Percentiles rank a stretch among this genome's conserved stretches.
These are phyloP conservation scores for Diplodia corticola DNA, from an alignment of 2,329 filamentous ascomycete genomes.

Conservation along the genomic window DNA sequence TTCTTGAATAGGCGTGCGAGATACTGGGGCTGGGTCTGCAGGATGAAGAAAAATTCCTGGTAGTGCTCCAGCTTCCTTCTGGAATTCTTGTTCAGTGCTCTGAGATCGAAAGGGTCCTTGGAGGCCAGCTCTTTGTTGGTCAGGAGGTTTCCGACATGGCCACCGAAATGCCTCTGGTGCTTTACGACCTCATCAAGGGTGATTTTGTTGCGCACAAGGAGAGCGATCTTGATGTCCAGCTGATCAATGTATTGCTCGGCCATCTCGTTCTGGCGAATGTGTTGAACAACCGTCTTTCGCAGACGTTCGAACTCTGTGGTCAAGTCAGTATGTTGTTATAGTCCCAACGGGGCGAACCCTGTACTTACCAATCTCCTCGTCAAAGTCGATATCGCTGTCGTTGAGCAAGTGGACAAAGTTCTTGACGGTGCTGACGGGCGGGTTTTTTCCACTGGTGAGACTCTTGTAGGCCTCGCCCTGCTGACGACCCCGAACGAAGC, in stretches of 20 bases:
- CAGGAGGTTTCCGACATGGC: constrained; percentile 79
- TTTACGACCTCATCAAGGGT: constrained; percentile 96
- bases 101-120: constrained; percentile 90
- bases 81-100: constrained; percentile 95
- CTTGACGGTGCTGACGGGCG: constrained; percentile 93
- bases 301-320: constrained; percentile 79
- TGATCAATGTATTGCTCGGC: constrained; percentile 98
- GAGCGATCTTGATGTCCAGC: constrained; percentile 96
- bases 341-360: neutral
- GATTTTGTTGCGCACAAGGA: constrained; percentile 99
- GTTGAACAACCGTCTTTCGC: constrained; percentile 93
- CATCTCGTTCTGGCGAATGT: constrained; percentile 95
- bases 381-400: constrained; percentile 98
- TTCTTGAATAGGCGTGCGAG: constrained; percentile 84
- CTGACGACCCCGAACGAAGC: constrained; percentile 89
- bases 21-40: constrained; percentile 96
- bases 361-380: constrained; percentile 73
- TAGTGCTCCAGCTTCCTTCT: constrained; percentile 94
- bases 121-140: constrained; percentile 87
- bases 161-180: constrained; percentile 94
- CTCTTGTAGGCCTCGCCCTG: constrained; percentile 98
- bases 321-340: neutral
- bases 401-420: constrained; percentile 97
- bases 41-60: constrained; percentile 94
- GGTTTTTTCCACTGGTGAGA: constrained; percentile 92